Base-by-base conservation (phyloP, 805 yeast genomes). In the Wickerhamia fluorescens region DNA sequence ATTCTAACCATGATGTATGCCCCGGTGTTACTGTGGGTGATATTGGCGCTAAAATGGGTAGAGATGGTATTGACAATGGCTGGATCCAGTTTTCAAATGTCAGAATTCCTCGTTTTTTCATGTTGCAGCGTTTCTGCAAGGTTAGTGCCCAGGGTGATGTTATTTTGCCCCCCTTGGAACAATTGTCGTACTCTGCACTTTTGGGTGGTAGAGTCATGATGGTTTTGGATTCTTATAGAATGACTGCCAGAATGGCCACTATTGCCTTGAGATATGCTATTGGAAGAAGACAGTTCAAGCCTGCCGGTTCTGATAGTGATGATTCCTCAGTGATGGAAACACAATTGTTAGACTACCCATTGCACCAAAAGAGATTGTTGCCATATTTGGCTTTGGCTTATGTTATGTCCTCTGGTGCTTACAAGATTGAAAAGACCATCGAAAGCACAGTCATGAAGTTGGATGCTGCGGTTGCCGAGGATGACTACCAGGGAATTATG, bases 51-150 rank as follows among this genome's bases (percentile, higher is more conserved):
- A 88, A 88, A 61, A 86, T 88, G 95, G 96, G 96, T 30, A 71
- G 96, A 48, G 92, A 87, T 48, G 96, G 95, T 34, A 83, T 88
- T 41, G 96, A 88, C 51, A 88, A 88, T 55, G 96, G 96, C 30
- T 88, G 96, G 96, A 84, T 88, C 47, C 96, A 87, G 59, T 88
- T 83, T 60, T 67, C 82, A 28, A 68, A 78, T 43, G 96, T 86
- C 29, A 68, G 77, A 28, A 82, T 88, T 38, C 96, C 96, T 32
- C 72, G 87, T 37, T 78, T 71, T 50, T 82, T 70, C 56, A 77
- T 88, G 92, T 64, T 88, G 45, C 76, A 78, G 56, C 83, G 78
- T 55, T 87, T 78, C 58, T 73, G 87, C 30, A 71, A 75, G 48
- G 84, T 88, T 30, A 63, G 65, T 25, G 57, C 67, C n/a, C 73